Evolutionary conservation across 2,329 filamentous ascomycete genomes (phyloP).

Genomic region (Pseudocercospora fuligena): DNA sequence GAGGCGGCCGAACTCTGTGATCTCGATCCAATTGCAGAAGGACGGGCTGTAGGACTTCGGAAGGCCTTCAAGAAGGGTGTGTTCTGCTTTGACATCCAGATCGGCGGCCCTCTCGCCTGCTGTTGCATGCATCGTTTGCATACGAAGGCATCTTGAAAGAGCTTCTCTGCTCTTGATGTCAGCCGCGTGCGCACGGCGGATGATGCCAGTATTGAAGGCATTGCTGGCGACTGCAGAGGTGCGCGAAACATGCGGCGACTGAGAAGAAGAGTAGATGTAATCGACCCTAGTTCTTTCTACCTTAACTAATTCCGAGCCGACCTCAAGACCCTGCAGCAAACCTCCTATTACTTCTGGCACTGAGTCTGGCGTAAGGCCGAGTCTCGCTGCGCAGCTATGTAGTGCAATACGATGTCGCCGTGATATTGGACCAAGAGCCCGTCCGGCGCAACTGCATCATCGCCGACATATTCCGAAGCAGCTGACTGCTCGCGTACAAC

Average conservation of each 20-base stretch:
- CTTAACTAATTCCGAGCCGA: not conserved
- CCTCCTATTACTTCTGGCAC: too few species aligned
- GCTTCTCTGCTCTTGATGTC: constrained; percentile 25
- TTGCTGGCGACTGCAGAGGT: constrained; percentile 9
- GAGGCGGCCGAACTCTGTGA: constrained; percentile 31
- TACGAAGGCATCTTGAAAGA: constrained; percentile 35
- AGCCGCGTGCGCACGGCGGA: constrained; percentile 32
- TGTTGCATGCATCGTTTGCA: constrained; percentile 41
- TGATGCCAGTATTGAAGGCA: constrained; percentile 29
- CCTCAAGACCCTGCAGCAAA: not conserved
- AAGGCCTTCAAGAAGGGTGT: constrained; percentile 44
- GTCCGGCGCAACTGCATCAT: not conserved
- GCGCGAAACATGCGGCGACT: not conserved
- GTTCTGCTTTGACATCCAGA: constrained; percentile 33
- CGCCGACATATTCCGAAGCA: not conserved
- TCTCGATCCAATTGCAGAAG: constrained; percentile 28
- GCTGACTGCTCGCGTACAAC: not conserved
- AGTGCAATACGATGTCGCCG: too few species aligned
- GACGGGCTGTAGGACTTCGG: constrained; percentile 33
- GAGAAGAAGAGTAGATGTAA: constrained; percentile 9
- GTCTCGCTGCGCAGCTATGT: too few species aligned
- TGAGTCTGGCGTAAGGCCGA: too few species aligned
- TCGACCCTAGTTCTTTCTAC: constrained; percentile 7
- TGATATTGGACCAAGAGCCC: too few species aligned
- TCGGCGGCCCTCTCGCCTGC: constrained; percentile 14